phyloP scores from a whole-genome alignment of 495 filamentous ascomycete species.

The Xylaria acuta region DNA sequence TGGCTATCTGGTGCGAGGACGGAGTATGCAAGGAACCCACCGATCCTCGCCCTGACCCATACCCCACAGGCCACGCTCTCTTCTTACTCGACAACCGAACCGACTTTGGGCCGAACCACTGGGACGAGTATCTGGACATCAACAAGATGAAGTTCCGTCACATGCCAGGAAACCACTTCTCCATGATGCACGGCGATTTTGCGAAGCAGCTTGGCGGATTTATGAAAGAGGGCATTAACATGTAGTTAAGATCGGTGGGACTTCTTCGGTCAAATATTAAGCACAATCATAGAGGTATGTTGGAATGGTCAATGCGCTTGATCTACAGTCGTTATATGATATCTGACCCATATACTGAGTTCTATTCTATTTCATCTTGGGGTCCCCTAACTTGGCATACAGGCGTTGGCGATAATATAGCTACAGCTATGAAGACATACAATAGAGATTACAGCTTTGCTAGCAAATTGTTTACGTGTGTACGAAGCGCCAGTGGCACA shows the following conservation, averaged over 20 bases:
- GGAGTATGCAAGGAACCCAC: conserved; percentile 75
- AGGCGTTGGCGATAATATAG: background rate
- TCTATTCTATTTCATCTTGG: background rate
- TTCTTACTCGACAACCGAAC: conserved; percentile 81
- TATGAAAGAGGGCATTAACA: conserved; percentile 45
- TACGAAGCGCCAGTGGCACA: too few species aligned
- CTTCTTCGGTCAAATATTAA: background rate
- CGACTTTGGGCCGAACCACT: conserved; percentile 79
- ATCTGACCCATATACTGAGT: background rate
- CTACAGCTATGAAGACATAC: background rate
- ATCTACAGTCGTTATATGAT: background rate
- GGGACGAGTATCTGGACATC: conserved; percentile 74
- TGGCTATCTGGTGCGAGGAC: conserved; percentile 79
- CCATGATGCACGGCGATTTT: conserved; percentile 69
- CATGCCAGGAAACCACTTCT: conserved; percentile 74
- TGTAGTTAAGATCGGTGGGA: background rate
- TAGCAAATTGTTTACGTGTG: background rate
- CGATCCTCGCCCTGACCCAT: conserved; percentile 73
- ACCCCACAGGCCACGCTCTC: conserved; percentile 72
- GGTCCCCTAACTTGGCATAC: background rate
- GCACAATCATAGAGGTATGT: background rate
- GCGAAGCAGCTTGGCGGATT: conserved; percentile 51
- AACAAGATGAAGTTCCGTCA: conserved; percentile 67
- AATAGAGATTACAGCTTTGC: background rate
- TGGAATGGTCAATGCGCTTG: background rate